Percentiles rank a stretch among this genome's conserved stretches.
Conservation (phyloP, 805 yeast genomes). For the Diddensiella caesifluorescens region DNA sequence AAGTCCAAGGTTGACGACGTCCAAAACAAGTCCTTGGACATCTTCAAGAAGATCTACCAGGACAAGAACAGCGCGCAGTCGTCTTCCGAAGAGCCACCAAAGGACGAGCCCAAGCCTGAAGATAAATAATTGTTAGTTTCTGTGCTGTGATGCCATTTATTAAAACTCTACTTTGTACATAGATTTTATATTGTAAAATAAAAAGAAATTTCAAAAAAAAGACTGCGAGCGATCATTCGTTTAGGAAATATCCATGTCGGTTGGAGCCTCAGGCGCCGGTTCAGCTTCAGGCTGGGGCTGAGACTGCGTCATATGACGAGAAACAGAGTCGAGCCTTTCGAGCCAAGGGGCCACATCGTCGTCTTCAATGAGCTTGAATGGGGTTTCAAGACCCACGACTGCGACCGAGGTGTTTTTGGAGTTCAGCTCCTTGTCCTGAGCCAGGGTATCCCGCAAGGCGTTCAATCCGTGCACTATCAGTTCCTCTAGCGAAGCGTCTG, state of each 20-base stretch:
- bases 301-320: constrained; percentile 44
- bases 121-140: constrained; percentile 6
- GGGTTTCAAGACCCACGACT: constrained; percentile 76
- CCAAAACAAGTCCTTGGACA: constrained; percentile 73
- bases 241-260: too few relatives aligned
- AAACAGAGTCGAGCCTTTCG: constrained; percentile 61
- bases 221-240: too few relatives aligned
- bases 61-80: constrained; percentile 30
- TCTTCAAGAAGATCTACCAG: constrained; percentile 70
- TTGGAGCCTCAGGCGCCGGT: too few relatives aligned
- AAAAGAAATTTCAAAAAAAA: too few relatives aligned
- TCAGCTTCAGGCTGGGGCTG: constrained; percentile 12
- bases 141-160: not conserved
- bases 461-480: constrained; percentile 80
- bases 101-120: constrained; percentile 18
- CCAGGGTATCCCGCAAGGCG: constrained; percentile 88
- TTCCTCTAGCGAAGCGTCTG: constrained; percentile 58
- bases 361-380: constrained; percentile 77
- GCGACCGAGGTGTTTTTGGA: constrained; percentile 83
- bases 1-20: constrained; percentile 79
- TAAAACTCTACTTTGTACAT: constrained; percentile 5
- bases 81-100: constrained; percentile 11
- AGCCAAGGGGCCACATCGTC: constrained; percentile 83
- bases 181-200: not conserved
- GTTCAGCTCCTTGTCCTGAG: constrained; percentile 89